These are phyloP conservation scores for Brachypodium distachyon DNA, from an alignment of 202 grass and related monocot genomes.

Conservation along the genomic window DNA sequence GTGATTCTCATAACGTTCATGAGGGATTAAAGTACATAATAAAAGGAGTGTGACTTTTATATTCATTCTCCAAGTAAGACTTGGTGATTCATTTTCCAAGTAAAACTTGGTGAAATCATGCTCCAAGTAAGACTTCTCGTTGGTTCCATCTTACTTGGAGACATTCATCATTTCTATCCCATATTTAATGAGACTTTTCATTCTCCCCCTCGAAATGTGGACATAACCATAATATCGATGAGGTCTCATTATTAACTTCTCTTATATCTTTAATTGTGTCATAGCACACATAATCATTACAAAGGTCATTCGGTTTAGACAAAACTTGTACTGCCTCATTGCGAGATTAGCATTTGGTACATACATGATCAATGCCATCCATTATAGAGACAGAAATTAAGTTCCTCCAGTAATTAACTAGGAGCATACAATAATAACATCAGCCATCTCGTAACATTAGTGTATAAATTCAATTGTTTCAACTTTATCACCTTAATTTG, in stretches of 20 bases:
- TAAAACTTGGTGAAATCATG: neutral
- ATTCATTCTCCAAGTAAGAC: no score
- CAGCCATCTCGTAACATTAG: no score
- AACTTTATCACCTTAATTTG: no score
- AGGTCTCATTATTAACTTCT: neutral
- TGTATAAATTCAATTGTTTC: no score
- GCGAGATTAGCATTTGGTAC: neutral
- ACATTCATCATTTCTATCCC: neutral
- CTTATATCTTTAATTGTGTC: neutral
- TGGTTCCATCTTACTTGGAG: neutral
- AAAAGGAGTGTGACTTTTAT: no score
- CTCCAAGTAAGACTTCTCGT: neutral
- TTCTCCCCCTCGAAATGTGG: neutral
- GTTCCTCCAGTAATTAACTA: no score
- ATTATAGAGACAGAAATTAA: no score
- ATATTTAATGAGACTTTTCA: neutral
- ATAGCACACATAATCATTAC: neutral
- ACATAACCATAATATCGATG: neutral
- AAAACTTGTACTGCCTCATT: neutral
- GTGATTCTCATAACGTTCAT: neutral
- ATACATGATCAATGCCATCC: no score
- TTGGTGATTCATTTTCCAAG: neutral
- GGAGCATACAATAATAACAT: no score
- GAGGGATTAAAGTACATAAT: no score
- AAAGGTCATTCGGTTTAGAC: neutral